These are phyloP conservation scores for Neotropicomus parvogracilis DNA, from an alignment of 1,284 basidiomycete species.

Conservation along the genomic window DNA sequence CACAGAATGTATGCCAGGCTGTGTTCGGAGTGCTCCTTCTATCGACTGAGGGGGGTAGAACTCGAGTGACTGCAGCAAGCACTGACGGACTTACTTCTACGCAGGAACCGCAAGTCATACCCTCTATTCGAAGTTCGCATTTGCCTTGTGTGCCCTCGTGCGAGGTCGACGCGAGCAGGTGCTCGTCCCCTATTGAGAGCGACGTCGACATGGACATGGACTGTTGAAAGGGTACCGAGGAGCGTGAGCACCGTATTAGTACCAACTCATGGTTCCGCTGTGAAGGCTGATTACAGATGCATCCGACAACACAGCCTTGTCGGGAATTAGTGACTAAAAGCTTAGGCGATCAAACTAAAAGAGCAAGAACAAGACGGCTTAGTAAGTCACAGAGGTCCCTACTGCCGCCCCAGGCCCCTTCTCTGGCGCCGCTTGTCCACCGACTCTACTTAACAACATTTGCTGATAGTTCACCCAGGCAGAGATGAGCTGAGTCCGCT, in stretches of 20 bases:
- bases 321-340: too few relatives aligned
- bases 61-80: not conserved
- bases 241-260: too few relatives aligned
- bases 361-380: too few relatives aligned
- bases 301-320: not conserved
- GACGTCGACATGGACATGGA: slow-evolving; percentile 5
- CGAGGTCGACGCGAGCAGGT: slow-evolving; percentile 30
- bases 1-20: slow-evolving; percentile 82
- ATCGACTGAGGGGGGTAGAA: slow-evolving; percentile 63
- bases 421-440: not conserved
- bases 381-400: not conserved
- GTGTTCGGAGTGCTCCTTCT: slow-evolving; percentile 82
- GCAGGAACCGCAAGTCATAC: slow-evolving; percentile 91
- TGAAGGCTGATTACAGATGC: not conserved
- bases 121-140: slow-evolving; percentile 78
- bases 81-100: slow-evolving; percentile 63
- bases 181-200: slow-evolving; percentile 34
- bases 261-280: too few relatives aligned
- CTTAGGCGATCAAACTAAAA: too few relatives aligned
- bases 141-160: slow-evolving; percentile 31
- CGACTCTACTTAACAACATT: slow-evolving; percentile 49
- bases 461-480: slow-evolving; percentile 77
- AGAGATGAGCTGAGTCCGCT: slow-evolving; percentile 51
- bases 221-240: not conserved
- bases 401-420: not conserved